Evolutionary conservation across 805 yeast species (phyloP).

Genomic region (Pichia sporocuriosa): DNA sequence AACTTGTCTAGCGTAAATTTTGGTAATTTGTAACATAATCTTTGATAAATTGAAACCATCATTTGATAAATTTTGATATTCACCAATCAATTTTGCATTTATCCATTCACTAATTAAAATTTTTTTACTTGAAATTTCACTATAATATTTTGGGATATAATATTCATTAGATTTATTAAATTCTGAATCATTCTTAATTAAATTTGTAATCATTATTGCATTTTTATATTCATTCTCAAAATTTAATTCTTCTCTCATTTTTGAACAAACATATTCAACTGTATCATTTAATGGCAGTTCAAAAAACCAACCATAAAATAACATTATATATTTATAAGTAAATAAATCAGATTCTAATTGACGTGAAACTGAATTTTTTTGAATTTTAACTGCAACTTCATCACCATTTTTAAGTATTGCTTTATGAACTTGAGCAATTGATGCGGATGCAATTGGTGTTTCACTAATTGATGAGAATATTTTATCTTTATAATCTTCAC

Average conservation of each 20-base stretch:
- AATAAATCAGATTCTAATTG: conserved; percentile 57
- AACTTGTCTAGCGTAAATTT: conserved; percentile 49
- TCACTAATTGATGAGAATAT: conserved; percentile 43
- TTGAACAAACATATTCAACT: conserved; percentile 50
- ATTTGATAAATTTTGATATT: conserved; percentile 35
- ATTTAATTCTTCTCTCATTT: conserved; percentile 54
- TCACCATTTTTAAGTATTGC: conserved; percentile 42
- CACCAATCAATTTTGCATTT: conserved; percentile 57
- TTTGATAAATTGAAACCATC: conserved; percentile 33
- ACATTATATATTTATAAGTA: conserved; percentile 48
- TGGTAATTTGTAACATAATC: conserved; percentile 46
- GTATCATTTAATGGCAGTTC: conserved; percentile 56
- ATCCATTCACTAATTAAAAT: conserved; percentile 71
- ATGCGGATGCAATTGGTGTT: conserved; percentile 66
- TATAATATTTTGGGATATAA: conserved; percentile 50
- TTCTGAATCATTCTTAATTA: conserved; percentile 37
- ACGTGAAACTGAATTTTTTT: conserved; percentile 52
- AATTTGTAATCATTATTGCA: conserved; percentile 33
- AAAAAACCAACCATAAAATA: conserved; percentile 50
- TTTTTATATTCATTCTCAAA: conserved; percentile 53
- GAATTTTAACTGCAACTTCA: conserved; percentile 59
- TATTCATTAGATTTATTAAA: conserved; percentile 31
- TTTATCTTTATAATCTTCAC: conserved; percentile 33
- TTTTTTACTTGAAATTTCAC: conserved; percentile 38
- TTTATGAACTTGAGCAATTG: conserved; percentile 64